Conservation (phyloP, 129 eudicot species). For the Tanacetum coccineum region DNA sequence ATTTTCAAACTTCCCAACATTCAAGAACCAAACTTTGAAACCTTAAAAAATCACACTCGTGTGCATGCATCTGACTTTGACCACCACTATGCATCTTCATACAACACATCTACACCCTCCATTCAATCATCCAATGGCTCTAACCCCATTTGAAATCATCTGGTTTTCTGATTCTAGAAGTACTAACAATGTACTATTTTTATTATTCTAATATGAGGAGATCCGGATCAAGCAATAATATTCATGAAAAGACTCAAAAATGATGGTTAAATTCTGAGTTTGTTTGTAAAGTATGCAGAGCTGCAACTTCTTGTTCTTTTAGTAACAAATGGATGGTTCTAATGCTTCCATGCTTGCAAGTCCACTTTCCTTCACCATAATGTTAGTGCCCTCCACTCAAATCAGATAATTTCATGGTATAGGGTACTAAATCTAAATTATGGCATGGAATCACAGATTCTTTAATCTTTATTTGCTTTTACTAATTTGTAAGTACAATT, state of each 20-base stretch:
- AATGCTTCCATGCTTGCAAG: constrained; percentile 47
- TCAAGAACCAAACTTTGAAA: constrained; percentile 44
- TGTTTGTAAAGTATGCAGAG: constrained; percentile 25
- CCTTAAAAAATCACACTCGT: constrained; percentile 64
- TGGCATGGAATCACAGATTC: constrained; percentile 8
- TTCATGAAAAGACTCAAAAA: constrained; percentile 30
- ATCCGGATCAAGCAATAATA: constrained; percentile 47
- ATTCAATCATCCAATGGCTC: constrained; percentile 32
- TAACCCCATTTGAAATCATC: constrained; percentile 25
- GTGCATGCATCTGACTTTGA: constrained; percentile 57
- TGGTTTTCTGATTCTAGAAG: constrained; percentile 43
- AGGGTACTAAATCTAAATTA: not conserved
- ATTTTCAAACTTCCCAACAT: constrained; percentile 38
- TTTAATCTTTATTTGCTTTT: constrained; percentile 8
- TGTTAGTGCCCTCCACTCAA: constrained; percentile 79
- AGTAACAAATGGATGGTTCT: constrained; percentile 17
- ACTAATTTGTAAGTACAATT: constrained; percentile 4
- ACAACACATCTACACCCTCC: constrained; percentile 23
- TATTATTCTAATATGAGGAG: constrained; percentile 27
- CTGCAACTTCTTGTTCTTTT: constrained; percentile 20
- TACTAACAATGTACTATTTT: constrained; percentile 26
- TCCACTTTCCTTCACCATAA: constrained; percentile 84
- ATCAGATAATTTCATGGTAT: constrained; percentile 91
- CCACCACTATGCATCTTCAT: constrained; percentile 24
- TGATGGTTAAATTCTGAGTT: constrained; percentile 37